Conservation (phyloP, 495 filamentous ascomycete species). For the Hyaloscypha variabilis region DNA sequence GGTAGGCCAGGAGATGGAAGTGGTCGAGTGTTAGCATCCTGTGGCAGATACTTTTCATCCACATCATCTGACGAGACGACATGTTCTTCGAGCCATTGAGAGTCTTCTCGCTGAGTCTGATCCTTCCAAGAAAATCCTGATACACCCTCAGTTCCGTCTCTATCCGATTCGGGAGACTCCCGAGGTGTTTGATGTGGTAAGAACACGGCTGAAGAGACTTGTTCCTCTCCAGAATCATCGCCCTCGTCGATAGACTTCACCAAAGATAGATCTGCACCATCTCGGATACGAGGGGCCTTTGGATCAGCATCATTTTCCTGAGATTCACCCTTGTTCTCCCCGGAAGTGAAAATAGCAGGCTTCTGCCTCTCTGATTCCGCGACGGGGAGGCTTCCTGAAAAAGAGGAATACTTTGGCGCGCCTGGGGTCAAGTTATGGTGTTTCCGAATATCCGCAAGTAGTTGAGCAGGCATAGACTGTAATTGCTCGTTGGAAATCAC, state of each 20-base stretch:
- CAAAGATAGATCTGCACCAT: conserved; percentile 13
- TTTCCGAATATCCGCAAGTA: conserved; percentile 66
- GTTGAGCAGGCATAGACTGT: conserved; percentile 43
- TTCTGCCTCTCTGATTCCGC: conserved; percentile 34
- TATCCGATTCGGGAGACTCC: conserved; percentile 37
- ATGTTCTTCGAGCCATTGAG: conserved; percentile 33
- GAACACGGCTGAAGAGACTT: conserved; percentile 94
- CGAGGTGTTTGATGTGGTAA: conserved; percentile 79
- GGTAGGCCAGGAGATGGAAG: conserved; percentile 42
- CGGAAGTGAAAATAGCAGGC: background rate
- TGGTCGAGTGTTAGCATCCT: conserved; percentile 25
- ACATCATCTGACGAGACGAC: conserved; percentile 33
- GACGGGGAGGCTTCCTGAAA: conserved; percentile 58
- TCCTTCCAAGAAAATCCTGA: conserved; percentile 24
- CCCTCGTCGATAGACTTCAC: conserved; percentile 40
- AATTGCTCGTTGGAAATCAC: conserved; percentile 31
- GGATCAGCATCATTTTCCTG: background rate
- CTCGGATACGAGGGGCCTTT: background rate
- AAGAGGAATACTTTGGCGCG: conserved; percentile 50
- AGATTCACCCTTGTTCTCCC: background rate
- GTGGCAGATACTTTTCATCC: conserved; percentile 32
- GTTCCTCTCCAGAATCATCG: conserved; percentile 87
- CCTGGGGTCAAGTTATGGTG: conserved; percentile 59
- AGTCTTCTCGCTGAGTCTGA: conserved; percentile 8
- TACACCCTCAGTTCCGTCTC: conserved; percentile 2